phyloP scores from a whole-genome alignment of 352 stramenopile genomes.

The Pythium dissimile region DNA sequence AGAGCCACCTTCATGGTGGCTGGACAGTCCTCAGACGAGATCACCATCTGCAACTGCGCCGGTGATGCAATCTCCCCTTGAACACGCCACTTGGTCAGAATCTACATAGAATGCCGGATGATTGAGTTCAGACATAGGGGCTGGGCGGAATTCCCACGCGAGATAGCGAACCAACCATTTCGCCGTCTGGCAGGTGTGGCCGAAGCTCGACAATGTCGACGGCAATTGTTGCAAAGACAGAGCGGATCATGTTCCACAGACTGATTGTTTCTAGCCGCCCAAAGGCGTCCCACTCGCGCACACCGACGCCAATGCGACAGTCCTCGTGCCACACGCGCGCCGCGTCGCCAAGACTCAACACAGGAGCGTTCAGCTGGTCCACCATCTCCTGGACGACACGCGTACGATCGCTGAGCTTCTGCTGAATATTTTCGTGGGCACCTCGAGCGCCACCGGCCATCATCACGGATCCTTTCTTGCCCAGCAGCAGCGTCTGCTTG shows the following conservation, averaged over 20 bases:
- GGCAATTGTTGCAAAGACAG: slow-evolving; percentile 67
- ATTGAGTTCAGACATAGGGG: too few relatives aligned
- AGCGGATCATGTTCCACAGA: slow-evolving; percentile 82
- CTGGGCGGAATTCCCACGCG: neutral
- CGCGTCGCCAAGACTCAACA: slow-evolving; percentile 62
- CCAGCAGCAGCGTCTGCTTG: slow-evolving; percentile 69
- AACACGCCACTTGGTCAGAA: slow-evolving; percentile 81
- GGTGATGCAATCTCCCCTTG: slow-evolving; percentile 71
- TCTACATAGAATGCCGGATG: slow-evolving; percentile 19
- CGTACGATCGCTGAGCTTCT: slow-evolving; percentile 60
- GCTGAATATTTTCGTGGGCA: slow-evolving; percentile 40
- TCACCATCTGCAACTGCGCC: slow-evolving; percentile 56
- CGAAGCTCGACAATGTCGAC: slow-evolving; percentile 80
- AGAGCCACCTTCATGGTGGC: slow-evolving; percentile 62
- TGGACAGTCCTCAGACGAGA: slow-evolving; percentile 66
- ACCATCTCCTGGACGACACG: slow-evolving; percentile 82
- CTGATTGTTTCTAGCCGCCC: slow-evolving; percentile 67
- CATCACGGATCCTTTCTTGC: slow-evolving; percentile 50
- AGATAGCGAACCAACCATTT: slow-evolving; percentile 51
- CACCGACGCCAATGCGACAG: slow-evolving; percentile 67
- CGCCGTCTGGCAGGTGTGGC: slow-evolving; percentile 64
- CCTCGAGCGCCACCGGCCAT: slow-evolving; percentile 27
- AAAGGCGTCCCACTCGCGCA: slow-evolving; percentile 79
- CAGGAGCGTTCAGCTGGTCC: slow-evolving; percentile 64
- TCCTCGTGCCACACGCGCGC: slow-evolving; percentile 72